phyloP scores from a whole-genome alignment of 1,139 yeast genomes.

The Hansenula lynferdii region DNA sequence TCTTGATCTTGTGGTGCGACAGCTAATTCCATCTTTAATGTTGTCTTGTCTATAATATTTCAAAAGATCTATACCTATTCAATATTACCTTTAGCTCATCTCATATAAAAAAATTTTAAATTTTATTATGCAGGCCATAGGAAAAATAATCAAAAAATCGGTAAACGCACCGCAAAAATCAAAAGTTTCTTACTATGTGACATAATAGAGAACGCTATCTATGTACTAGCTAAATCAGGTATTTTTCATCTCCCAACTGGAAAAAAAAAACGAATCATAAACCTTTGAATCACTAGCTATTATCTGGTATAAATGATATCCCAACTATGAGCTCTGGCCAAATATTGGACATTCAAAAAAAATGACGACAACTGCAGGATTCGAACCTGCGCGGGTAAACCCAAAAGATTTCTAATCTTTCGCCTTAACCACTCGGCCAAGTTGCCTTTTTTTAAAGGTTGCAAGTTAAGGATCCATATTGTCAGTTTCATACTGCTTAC shows the following conservation, averaged over 20 bases:
- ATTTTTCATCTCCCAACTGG: too few species aligned
- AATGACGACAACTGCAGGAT: slow-evolving; percentile 40
- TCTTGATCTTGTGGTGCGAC: slow-evolving; percentile 70
- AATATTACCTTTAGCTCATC: background rate
- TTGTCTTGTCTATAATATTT: too few species aligned
- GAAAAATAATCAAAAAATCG: slow-evolving; percentile 1
- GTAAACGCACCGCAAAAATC: slow-evolving; percentile 1
- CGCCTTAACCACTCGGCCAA: slow-evolving; percentile 54
- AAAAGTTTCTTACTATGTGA: too few species aligned
- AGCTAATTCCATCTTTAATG: slow-evolving; percentile 51
- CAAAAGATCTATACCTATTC: background rate
- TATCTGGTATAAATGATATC: background rate
- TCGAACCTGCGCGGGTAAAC: slow-evolving; percentile 46
- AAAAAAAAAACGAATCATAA: too few species aligned
- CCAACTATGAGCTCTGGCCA: too few species aligned
- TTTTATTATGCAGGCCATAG: background rate
- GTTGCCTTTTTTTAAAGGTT: slow-evolving; percentile 27
- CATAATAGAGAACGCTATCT: too few species aligned
- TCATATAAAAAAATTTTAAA: slow-evolving; percentile 2
- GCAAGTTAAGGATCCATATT: background rate
- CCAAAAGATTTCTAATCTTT: slow-evolving; percentile 50
- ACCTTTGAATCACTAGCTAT: too few species aligned
- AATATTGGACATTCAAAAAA: too few species aligned
- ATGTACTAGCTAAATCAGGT: too few species aligned
- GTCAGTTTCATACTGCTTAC: background rate